Evolutionary conservation across 148 eudicot genomes (phyloP).

Genomic region (Limonium bicolor): DNA sequence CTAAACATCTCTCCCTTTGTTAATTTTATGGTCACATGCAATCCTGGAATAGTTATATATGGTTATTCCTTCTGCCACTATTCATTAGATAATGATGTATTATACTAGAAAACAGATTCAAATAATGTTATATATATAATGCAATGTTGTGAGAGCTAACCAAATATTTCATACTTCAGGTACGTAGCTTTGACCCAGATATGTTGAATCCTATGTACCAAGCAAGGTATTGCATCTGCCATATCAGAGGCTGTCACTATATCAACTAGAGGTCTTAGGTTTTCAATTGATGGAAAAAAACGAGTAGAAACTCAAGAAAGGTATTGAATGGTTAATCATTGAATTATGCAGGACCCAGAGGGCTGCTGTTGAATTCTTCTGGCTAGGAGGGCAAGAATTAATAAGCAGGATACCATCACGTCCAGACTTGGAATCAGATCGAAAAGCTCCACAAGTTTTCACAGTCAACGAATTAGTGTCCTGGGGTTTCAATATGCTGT

Average conservation of each 20-base stretch:
- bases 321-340: too few relatives aligned
- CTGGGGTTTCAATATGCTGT: conserved; percentile 36
- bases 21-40: too few relatives aligned
- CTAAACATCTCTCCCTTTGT: too few relatives aligned
- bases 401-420: conserved; percentile 10
- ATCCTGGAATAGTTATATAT: too few relatives aligned
- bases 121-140: too few relatives aligned
- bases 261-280: neutral
- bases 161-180: too few relatives aligned
- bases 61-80: too few relatives aligned
- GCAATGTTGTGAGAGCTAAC: too few relatives aligned
- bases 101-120: too few relatives aligned
- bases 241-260: neutral
- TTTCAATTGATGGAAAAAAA: neutral
- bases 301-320: neutral
- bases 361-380: conserved; percentile 81
- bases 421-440: conserved; percentile 15
- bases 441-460: conserved; percentile 30
- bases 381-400: conserved; percentile 76
- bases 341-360: conserved; percentile 45
- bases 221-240: conserved; percentile 31
- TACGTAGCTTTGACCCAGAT: conserved; percentile 55
- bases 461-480: conserved; percentile 31
- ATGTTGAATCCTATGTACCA: conserved; percentile 80
- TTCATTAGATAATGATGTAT: too few relatives aligned